Conservation (phyloP, 441 rosid genomes). For the Populus hybrid region DNA sequence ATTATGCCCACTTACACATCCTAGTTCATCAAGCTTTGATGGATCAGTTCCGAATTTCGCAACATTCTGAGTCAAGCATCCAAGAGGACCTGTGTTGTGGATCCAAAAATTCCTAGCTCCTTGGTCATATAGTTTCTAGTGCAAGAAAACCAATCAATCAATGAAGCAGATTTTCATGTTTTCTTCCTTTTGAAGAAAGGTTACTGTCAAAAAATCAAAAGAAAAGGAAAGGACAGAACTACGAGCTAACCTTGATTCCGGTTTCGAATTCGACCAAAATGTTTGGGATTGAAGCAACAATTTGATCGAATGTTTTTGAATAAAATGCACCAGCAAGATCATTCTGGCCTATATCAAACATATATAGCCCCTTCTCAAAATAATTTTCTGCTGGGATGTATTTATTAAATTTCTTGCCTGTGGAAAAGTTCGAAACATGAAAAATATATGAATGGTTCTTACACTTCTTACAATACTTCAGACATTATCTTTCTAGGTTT, state of each 20-base stretch:
- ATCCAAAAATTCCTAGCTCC: conserved; percentile 89
- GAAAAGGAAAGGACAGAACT: not conserved
- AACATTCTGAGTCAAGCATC: conserved; percentile 86
- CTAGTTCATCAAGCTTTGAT: conserved; percentile 74
- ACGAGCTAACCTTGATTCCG: conserved; percentile 59
- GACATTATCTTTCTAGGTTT: not conserved
- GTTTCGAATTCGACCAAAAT: conserved; percentile 66
- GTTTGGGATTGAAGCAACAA: conserved; percentile 68
- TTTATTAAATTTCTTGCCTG: conserved; percentile 53
- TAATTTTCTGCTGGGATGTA: conserved; percentile 65
- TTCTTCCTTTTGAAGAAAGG: not conserved
- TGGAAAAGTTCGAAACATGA: conserved; percentile 5
- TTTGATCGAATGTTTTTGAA: conserved; percentile 77
- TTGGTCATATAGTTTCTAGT: conserved; percentile 65
- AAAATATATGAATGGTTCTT: not conserved
- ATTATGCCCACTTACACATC: conserved; percentile 75
- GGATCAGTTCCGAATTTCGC: conserved; percentile 78
- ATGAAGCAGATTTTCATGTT: not conserved
- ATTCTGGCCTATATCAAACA: conserved; percentile 95
- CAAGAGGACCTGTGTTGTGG: conserved; percentile 92
- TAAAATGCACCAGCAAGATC: conserved; percentile 95
- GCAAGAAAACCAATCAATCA: not conserved
- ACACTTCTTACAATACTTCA: not conserved
- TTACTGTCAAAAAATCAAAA: not conserved
- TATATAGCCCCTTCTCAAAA: conserved; percentile 72